phyloP scores from a whole-genome alignment of 192 early-diverging fungal species.

The Allomyces arbusculus region DNA sequence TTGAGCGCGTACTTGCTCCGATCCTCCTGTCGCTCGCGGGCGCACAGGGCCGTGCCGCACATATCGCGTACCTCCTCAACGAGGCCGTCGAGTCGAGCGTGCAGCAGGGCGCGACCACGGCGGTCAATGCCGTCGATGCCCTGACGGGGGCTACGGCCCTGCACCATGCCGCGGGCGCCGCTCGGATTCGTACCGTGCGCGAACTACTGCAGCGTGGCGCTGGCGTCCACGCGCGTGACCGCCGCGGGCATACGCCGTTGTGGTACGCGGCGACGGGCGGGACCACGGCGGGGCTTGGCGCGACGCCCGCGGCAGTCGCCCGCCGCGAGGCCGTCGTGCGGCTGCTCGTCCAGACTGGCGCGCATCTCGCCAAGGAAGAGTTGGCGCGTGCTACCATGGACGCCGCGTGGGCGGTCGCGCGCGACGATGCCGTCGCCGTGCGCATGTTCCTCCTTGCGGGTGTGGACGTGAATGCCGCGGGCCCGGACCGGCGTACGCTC shows the following conservation, averaged over 20 bases:
- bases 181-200: conserved; percentile 47
- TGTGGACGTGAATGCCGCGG: background rate
- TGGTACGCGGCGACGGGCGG: conserved; percentile 44
- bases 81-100: conserved; percentile 4
- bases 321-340: conserved; percentile 37
- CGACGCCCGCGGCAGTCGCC: conserved; percentile 7
- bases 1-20: conserved; percentile 7
- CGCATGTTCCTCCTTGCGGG: background rate
- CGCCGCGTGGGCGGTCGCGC: background rate
- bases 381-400: conserved; percentile 6
- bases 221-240: conserved; percentile 73
- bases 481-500: background rate
- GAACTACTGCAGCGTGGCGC: conserved; percentile 67
- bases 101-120: background rate
- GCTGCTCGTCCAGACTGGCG: conserved; percentile 57
- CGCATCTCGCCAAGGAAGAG: conserved; percentile 74
- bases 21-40: conserved; percentile 2
- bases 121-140: conserved; percentile 3
- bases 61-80: conserved; percentile 6
- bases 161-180: conserved; percentile 64
- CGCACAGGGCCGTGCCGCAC: conserved; percentile 1
- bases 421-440: background rate
- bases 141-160: conserved; percentile 51
- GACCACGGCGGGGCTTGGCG: background rate
- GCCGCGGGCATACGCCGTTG: conserved; percentile 71